phyloP scores from a whole-genome alignment of 225 moss, liverwort and hornwort species.

The Lunularia cruciata region DNA sequence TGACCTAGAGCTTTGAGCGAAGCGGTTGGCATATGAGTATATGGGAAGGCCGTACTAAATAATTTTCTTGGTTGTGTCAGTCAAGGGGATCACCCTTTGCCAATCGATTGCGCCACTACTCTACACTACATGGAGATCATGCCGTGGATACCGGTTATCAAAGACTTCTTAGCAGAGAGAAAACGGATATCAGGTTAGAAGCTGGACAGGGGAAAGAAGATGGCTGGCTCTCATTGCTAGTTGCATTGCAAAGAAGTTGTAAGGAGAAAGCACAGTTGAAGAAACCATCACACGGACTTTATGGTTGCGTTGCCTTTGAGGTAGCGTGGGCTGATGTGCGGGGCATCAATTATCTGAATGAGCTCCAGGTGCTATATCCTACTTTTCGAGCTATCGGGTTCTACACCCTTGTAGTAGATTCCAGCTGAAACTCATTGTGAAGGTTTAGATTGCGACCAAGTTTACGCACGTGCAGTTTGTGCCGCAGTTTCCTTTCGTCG shows the following conservation, averaged over 20 bases:
- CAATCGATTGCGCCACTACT: slow-evolving; percentile 58
- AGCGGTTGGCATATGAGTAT: neutral
- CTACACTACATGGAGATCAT: slow-evolving; percentile 28
- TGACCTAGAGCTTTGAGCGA: neutral
- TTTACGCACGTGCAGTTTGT: too few species aligned
- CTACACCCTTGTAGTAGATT: too few species aligned
- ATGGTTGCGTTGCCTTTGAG: slow-evolving; percentile 93
- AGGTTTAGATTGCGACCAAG: too few species aligned
- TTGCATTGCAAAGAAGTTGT: slow-evolving; percentile 53
- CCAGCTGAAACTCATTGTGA: too few species aligned
- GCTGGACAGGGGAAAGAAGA: slow-evolving; percentile 39
- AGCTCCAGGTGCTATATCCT: slow-evolving; percentile 57
- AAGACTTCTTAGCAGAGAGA: slow-evolving; percentile 26
- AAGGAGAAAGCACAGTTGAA: slow-evolving; percentile 56
- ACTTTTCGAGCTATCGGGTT: neutral
- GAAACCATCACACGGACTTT: slow-evolving; percentile 71
- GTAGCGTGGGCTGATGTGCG: slow-evolving; percentile 87
- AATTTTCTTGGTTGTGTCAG: slow-evolving; percentile 39
- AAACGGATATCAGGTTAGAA: slow-evolving; percentile 26
- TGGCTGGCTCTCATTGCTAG: slow-evolving; percentile 59
- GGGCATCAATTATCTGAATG: slow-evolving; percentile 85
- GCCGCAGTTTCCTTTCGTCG: too few species aligned
- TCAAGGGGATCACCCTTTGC: slow-evolving; percentile 88
- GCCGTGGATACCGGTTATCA: slow-evolving; percentile 38
- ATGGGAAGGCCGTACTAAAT: neutral